A percentile compares a stretch with the other conserved stretches of the same genome.
Conservation (phyloP, 108 stramenopile genomes). For the Skeletonema menzelii region DNA sequence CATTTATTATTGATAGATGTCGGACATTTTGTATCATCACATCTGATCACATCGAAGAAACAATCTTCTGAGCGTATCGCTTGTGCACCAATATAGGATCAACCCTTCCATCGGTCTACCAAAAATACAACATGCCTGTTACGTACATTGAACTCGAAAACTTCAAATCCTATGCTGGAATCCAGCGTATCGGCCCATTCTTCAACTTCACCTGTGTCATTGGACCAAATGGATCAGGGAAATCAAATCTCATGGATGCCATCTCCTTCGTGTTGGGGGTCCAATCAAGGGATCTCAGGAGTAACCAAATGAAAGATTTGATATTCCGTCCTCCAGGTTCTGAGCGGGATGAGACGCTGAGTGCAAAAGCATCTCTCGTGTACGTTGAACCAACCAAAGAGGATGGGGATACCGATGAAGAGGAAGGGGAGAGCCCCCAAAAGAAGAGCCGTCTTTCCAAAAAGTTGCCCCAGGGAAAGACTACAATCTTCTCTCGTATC, state of each 20-base stretch:
- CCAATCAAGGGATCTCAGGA: slow-evolving; percentile 92
- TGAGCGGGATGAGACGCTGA: slow-evolving; percentile 34
- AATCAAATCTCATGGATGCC: slow-evolving; percentile 83
- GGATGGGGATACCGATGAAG: slow-evolving; percentile 31
- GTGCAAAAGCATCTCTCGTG: slow-evolving; percentile 75
- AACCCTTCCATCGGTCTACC: background rate
- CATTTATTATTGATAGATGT: too few species aligned
- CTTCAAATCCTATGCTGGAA: slow-evolving; percentile 98
- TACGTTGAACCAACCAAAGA: slow-evolving; percentile 52
- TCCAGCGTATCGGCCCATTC: slow-evolving; percentile 95
- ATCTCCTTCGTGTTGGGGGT: slow-evolving; percentile 97
- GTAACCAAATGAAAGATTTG: slow-evolving; percentile 91
- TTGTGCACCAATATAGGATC: background rate
- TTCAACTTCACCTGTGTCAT: slow-evolving; percentile 94
- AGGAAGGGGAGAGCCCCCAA: slow-evolving; percentile 27
- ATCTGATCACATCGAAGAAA: slow-evolving; percentile 9
- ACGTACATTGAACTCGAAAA: slow-evolving; percentile 94
- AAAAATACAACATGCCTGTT: slow-evolving; percentile 58
- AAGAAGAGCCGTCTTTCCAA: slow-evolving; percentile 21
- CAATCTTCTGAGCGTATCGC: background rate
- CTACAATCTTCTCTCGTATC: slow-evolving; percentile 80
- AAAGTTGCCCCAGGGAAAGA: slow-evolving; percentile 34
- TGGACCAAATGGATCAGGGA: slow-evolving; percentile 96
- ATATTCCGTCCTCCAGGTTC: slow-evolving; percentile 84
- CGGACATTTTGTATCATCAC: background rate